Percentiles rank a stretch among this genome's conserved stretches.
These are phyloP conservation scores for Abrus precatorius DNA, from an alignment of 306 rosid species.

Conservation along the genomic window DNA sequence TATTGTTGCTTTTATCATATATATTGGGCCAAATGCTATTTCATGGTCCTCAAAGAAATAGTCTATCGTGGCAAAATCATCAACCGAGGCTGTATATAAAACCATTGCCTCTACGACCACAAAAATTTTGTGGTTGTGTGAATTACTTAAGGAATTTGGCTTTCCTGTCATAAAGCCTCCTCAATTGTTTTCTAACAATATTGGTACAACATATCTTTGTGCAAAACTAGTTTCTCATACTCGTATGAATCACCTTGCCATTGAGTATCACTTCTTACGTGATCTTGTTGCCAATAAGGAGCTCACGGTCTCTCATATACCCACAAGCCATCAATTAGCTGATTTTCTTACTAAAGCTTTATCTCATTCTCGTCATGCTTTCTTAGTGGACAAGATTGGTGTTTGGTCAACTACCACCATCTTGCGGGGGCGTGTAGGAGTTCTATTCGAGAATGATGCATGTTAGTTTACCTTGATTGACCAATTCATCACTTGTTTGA, in stretches of 20 bases:
- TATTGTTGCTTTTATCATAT: not conserved
- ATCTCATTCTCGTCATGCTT: no score
- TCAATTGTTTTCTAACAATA: not conserved
- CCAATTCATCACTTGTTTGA: no score
- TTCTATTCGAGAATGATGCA: no score
- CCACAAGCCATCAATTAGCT: not conserved
- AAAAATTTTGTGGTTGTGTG: not conserved
- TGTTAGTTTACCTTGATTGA: no score
- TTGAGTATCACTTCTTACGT: not conserved
- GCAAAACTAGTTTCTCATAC: not conserved
- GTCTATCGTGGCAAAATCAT: not conserved
- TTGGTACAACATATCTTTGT: not conserved
- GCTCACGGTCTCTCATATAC: not conserved
- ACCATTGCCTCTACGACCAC: not conserved
- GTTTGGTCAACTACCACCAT: no score
- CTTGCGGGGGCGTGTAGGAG: no score
- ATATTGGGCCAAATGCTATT: not conserved
- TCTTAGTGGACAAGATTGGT: no score
- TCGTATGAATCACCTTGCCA: not conserved
- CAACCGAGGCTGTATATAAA: not conserved
- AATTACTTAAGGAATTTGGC: not conserved
- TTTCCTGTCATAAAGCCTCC: not conserved
- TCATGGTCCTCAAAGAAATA: not conserved
- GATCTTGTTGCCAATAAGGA: not conserved
- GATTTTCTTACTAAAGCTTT: no score